These are phyloP conservation scores for Gyrodon lividus DNA, from an alignment of 768 basidiomycete species.

Conservation along the genomic window DNA sequence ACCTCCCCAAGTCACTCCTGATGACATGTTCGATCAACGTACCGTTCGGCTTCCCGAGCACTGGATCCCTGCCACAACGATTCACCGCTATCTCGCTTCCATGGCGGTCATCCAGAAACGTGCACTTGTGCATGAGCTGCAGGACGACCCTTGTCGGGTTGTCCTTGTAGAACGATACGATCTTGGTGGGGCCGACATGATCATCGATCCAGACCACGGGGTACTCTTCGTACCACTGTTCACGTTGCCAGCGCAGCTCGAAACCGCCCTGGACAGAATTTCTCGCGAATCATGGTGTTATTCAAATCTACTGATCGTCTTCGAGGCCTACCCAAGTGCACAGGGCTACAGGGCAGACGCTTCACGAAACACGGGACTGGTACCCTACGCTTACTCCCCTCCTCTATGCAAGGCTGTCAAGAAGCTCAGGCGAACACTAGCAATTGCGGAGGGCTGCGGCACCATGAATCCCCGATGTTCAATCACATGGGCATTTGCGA, in stretches of 20 bases:
- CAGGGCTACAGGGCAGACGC: slow-evolving; percentile 30
- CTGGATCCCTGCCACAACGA: slow-evolving; percentile 29
- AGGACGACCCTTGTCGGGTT: slow-evolving; percentile 43
- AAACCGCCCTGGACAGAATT: slow-evolving; percentile 44
- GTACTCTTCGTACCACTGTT: slow-evolving; percentile 49
- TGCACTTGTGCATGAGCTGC: slow-evolving; percentile 52
- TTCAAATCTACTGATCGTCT: slow-evolving; percentile 51
- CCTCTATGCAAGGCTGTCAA: slow-evolving; percentile 69
- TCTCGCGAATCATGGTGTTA: slow-evolving; percentile 64
- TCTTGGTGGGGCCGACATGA: slow-evolving; percentile 61
- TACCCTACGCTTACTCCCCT: slow-evolving; percentile 54
- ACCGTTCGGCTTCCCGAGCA: slow-evolving; percentile 44
- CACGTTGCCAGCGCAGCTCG: slow-evolving; percentile 49
- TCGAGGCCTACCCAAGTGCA: slow-evolving; percentile 64
- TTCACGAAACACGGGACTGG: slow-evolving; percentile 6
- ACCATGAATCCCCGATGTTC: slow-evolving; percentile 43
- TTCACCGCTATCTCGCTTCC: slow-evolving; percentile 70
- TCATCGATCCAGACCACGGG: slow-evolving; percentile 62
- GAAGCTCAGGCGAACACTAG: slow-evolving; percentile 62
- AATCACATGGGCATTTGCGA: slow-evolving; percentile 62
- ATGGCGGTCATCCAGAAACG: slow-evolving; percentile 68
- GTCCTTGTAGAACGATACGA: slow-evolving; percentile 64
- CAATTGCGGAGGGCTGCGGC: slow-evolving; percentile 58
- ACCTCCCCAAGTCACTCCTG: slow-evolving; percentile 32
- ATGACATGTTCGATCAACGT: slow-evolving; percentile 40